Conservation (phyloP, 169 alveolate species). For the Blepharisma undulans region DNA sequence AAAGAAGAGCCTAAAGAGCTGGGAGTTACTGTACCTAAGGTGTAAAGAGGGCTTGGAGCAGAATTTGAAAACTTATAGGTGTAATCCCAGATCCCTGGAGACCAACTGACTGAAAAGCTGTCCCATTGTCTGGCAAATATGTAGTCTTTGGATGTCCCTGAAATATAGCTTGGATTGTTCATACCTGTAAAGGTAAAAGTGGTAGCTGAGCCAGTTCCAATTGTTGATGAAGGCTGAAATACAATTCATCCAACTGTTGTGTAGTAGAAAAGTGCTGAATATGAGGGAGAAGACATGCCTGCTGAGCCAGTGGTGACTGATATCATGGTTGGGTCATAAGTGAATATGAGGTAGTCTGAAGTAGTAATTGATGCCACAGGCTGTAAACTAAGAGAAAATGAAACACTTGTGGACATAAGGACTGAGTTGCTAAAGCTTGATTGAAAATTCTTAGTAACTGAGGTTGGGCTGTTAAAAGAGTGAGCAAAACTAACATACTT, state of each 20-base stretch:
- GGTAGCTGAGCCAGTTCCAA: not conserved
- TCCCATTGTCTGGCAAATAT: not conserved
- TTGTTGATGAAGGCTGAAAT: not conserved
- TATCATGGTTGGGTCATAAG: not conserved
- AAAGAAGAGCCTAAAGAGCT: not conserved
- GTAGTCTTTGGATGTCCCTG: not conserved
- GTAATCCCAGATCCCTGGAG: not conserved
- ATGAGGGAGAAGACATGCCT: not conserved
- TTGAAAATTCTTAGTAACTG: not conserved
- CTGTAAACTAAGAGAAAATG: constrained; percentile 1
- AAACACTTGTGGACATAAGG: not conserved
- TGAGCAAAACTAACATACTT: not conserved
- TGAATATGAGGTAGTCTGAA: not conserved
- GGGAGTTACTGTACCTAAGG: not conserved
- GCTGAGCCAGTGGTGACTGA: not conserved
- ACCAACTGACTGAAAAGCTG: not conserved
- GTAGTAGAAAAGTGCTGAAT: not conserved
- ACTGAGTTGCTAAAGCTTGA: not conserved
- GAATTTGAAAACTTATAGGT: not conserved
- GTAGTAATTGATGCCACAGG: not conserved
- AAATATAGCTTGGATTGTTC: not conserved
- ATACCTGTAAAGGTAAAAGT: not conserved
- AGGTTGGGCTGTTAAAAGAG: not conserved
- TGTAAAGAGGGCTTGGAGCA: not conserved
- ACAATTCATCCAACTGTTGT: constrained; percentile 18